Evolutionary conservation across 73 alveolate genomes (phyloP), one percentile per base, ranked within the genome.

Genomic region (Strombidium stylifer): DNA sequence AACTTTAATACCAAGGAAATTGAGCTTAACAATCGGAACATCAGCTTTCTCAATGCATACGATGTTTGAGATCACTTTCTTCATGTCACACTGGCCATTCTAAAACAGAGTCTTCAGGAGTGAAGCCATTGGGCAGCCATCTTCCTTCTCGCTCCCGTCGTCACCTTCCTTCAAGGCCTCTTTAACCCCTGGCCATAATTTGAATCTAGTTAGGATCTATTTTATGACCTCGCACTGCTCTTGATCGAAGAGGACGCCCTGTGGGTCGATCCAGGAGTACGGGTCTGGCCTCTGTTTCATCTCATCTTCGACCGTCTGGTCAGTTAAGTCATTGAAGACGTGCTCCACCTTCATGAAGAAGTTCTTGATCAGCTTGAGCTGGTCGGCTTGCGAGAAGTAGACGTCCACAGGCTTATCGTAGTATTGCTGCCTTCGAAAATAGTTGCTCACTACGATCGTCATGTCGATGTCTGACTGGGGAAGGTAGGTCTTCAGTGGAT

Each of bases 381-480:
- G 62, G 52, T 54, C n/a, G n/a, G n/a, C n/a, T n/a, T n/a, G n/a
- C n/a, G n/a, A n/a, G n/a, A n/a, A n/a, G n/a, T n/a, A n/a, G n/a
- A n/a, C n/a, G n/a, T n/a, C n/a, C n/a, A n/a, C n/a, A n/a, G n/a
- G n/a, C n/a, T n/a, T n/a, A n/a, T n/a, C n/a, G n/a, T n/a, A n/a
- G n/a, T n/a, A n/a, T n/a, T n/a, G n/a, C n/a, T n/a, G n/a, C n/a
- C n/a, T n/a, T n/a, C n/a, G n/a, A n/a, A n/a, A n/a, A n/a, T n/a
- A n/a, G n/a, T 10, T 32, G n/a, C 10, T 4, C 42, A 32, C 10
- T 6, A 83, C 47, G 34, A 83, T 58, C 27, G 96, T 91, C 15
- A 91, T 53, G 70, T 91, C 98, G 19, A 91, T 91, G 51, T 91
- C 98, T 49, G 94, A 81, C 24, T 91, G 95, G 11, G 91, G 87